Evolutionary conservation across 2,329 filamentous ascomycete genomes (phyloP).

Genomic region (Ascosphaera aggregata): DNA sequence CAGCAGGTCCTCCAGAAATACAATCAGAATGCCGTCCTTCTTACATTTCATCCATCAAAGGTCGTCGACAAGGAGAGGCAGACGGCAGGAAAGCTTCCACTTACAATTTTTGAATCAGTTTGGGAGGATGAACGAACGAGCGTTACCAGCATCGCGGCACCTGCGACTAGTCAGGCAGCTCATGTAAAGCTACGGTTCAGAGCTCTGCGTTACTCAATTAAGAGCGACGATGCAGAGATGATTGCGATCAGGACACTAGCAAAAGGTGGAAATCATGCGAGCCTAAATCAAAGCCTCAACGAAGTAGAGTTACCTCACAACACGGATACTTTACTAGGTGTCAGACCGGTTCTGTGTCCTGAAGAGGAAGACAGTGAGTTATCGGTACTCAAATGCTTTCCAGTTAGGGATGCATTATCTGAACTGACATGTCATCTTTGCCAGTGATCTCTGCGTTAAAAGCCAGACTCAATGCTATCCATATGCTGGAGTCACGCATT

Average conservation of each 20-base stretch:
- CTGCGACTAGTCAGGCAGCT: slow-evolving; percentile 43
- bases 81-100: slow-evolving; percentile 57
- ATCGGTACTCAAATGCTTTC: too few species aligned
- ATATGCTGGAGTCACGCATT: slow-evolving; percentile 67
- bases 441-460: slow-evolving; percentile 44
- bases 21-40: slow-evolving; percentile 70
- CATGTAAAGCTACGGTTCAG: slow-evolving; percentile 48
- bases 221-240: slow-evolving; percentile 93
- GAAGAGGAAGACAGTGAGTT: slow-evolving; percentile 11
- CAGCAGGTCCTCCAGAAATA: slow-evolving; percentile 47
- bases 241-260: slow-evolving; percentile 91
- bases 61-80: slow-evolving; percentile 26
- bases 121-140: slow-evolving; percentile 43
- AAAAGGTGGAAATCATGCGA: slow-evolving; percentile 58
- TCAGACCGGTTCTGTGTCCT: slow-evolving; percentile 8
- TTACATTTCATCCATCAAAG: slow-evolving; percentile 58
- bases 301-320: too few species aligned
- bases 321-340: too few species aligned
- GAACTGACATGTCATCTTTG: slow-evolving; percentile 3
- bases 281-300: slow-evolving; percentile 25
- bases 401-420: slow-evolving; percentile 15
- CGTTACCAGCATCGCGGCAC: slow-evolving; percentile 38
- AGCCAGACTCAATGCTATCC: slow-evolving; percentile 77
- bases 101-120: slow-evolving; percentile 76
- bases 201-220: slow-evolving; percentile 65